Conservation (phyloP, 345 rosid genomes). For the Noccaea bulbosa region DNA sequence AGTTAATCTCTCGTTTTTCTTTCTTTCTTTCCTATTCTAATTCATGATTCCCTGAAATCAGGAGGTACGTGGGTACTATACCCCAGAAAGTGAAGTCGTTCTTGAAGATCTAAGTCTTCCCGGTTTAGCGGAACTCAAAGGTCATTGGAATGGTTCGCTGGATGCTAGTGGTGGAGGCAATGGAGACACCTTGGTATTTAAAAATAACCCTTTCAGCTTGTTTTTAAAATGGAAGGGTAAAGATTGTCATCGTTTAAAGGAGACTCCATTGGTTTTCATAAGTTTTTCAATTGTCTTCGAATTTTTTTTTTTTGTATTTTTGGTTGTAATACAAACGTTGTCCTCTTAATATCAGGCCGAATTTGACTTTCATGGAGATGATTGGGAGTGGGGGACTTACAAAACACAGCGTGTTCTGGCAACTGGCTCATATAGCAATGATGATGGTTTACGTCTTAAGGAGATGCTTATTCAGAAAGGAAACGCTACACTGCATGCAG, state of each 20-base stretch:
- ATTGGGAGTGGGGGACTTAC: slow-evolving; percentile 99
- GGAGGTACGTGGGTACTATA: slow-evolving; percentile 71
- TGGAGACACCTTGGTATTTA: slow-evolving; percentile 88
- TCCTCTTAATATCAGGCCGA: slow-evolving; percentile 71
- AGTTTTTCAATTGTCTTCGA: slow-evolving; percentile 8
- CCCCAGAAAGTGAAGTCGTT: slow-evolving; percentile 69
- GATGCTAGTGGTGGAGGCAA: slow-evolving; percentile 99
- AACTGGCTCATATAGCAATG: slow-evolving; percentile 89
- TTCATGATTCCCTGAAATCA: slow-evolving; percentile 44
- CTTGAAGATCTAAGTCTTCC: slow-evolving; percentile 84
- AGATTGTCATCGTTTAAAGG: slow-evolving; percentile 9
- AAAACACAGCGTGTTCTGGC: slow-evolving; percentile 89
- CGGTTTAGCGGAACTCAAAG: slow-evolving; percentile 92
- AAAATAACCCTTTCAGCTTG: slow-evolving; percentile 9
- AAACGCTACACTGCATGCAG: slow-evolving; percentile 96
- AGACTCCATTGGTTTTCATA: slow-evolving; percentile 21
- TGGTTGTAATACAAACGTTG: no score
- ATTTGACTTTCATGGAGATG: slow-evolving; percentile 96
- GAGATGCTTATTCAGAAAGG: slow-evolving; percentile 92
- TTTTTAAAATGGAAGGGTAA: slow-evolving; percentile 22
- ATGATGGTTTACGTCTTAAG: slow-evolving; percentile 92
- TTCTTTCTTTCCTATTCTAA: slow-evolving; percentile 19
- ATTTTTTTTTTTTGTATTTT: no score
- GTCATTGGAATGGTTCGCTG: slow-evolving; percentile 92
- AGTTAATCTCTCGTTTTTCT: slow-evolving; percentile 6